phyloP scores from a whole-genome alignment of 805 yeast species.

The Starmerella sp. region DNA sequence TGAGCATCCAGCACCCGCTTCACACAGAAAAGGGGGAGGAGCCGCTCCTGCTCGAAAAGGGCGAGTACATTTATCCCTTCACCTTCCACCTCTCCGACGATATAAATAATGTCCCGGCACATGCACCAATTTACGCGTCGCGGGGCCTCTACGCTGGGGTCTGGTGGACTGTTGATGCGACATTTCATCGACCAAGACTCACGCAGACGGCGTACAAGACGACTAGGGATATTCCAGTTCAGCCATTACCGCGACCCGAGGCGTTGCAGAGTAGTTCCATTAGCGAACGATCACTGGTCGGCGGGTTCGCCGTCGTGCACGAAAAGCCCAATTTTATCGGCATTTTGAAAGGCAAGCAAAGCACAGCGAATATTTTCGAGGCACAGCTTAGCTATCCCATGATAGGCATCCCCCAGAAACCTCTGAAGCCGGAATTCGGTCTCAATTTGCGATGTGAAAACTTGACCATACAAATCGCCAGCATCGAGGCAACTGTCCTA shows the following conservation, averaged over 20 bases:
- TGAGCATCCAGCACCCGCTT: neutral
- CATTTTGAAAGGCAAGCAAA: neutral
- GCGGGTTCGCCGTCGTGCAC: neutral
- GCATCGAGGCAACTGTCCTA: neutral
- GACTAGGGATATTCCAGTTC: neutral
- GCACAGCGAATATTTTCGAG: neutral
- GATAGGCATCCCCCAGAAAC: neutral
- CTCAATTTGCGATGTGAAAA: neutral
- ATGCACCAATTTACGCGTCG: slow-evolving; percentile 3
- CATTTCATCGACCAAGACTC: neutral
- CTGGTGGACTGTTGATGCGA: neutral
- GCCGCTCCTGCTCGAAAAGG: slow-evolving; percentile 5
- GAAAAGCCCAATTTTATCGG: neutral
- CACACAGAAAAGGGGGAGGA: neutral
- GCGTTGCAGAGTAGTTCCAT: neutral
- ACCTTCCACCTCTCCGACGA: slow-evolving; percentile 7
- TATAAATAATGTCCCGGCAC: slow-evolving; percentile 9
- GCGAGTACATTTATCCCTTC: slow-evolving; percentile 16
- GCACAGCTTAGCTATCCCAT: neutral
- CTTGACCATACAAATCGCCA: neutral
- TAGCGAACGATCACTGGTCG: neutral
- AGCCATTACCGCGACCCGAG: neutral
- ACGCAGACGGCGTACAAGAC: neutral
- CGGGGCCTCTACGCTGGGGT: neutral
- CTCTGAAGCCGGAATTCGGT: neutral